A percentile compares a stretch with the other conserved stretches of the same genome.
Conservation (phyloP, 2,329 filamentous ascomycete genomes). For the Ophiostoma pallidulum region DNA sequence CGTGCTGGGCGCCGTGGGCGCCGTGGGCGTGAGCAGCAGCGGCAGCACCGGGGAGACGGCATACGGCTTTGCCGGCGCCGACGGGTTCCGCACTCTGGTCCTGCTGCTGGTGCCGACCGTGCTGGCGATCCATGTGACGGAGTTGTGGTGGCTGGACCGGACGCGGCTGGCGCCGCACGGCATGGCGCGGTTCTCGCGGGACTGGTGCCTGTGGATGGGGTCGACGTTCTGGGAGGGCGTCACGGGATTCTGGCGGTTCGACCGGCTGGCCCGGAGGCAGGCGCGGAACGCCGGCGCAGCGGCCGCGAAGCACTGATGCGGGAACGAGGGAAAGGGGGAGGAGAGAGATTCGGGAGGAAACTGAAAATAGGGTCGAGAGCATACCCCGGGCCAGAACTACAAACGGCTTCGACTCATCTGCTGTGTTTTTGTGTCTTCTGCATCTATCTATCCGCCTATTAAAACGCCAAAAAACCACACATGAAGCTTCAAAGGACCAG, state of each 20-base stretch:
- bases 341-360: too few relatives aligned
- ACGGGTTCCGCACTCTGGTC: conserved; percentile 49
- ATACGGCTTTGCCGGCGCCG: conserved; percentile 28
- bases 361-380: too few relatives aligned
- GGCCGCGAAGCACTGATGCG: conserved; percentile 1
- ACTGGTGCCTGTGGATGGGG: conserved; percentile 48
- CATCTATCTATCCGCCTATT: too few relatives aligned
- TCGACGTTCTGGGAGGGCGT: conserved; percentile 46
- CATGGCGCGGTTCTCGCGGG: conserved; percentile 32
- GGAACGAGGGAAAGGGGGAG: background rate
- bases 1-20: background rate
- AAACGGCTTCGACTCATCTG: too few relatives aligned
- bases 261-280: conserved; percentile 21
- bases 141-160: conserved; percentile 47
- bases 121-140: conserved; percentile 53
- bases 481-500: too few relatives aligned
- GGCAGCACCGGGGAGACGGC: too few relatives aligned
- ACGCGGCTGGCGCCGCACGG: conserved; percentile 38
- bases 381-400: too few relatives aligned
- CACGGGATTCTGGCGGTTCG: conserved; percentile 41
- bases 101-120: conserved; percentile 49
- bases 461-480: too few relatives aligned
- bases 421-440: too few relatives aligned
- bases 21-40: too few relatives aligned
- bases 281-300: background rate